A percentile compares a stretch with the other conserved stretches of the same genome.
Conservation (phyloP, 129 eudicot species). For the Saussurea involucrata region DNA sequence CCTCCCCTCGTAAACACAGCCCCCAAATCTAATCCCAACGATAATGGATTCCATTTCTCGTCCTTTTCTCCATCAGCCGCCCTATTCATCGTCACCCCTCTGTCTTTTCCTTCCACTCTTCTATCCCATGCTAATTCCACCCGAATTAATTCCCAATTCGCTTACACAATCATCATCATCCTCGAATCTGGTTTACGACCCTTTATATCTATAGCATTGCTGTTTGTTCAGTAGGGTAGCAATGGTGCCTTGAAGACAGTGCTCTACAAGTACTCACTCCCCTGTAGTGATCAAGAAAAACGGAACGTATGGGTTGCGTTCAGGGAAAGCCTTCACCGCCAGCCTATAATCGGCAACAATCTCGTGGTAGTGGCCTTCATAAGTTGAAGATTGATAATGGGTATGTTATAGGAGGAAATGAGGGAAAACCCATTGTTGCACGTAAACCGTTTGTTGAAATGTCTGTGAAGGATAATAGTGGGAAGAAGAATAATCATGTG, state of each 20-base stretch:
- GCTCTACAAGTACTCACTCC: background rate
- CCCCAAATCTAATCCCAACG: constrained; percentile 28
- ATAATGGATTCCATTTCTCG: constrained; percentile 30
- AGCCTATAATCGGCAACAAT: constrained; percentile 11
- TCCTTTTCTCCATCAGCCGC: constrained; percentile 31
- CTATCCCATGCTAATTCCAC: background rate
- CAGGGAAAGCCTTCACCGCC: constrained; percentile 40
- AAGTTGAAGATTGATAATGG: constrained; percentile 47
- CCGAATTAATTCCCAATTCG: background rate
- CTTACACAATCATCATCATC: background rate
- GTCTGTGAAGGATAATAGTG: constrained; percentile 11
- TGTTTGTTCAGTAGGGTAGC: background rate
- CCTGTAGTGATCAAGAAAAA: background rate
- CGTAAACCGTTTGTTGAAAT: constrained; percentile 26
- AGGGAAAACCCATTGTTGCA: constrained; percentile 15
- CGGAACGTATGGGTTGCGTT: constrained; percentile 58
- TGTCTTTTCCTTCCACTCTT: constrained; percentile 18
- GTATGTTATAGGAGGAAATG: constrained; percentile 35
- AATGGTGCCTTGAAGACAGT: background rate
- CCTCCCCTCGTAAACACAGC: constrained; percentile 33
- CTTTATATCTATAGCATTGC: background rate
- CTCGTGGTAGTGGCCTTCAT: constrained; percentile 28
- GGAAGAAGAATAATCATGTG: constrained; percentile 6
- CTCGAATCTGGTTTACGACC: background rate
- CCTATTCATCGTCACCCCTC: constrained; percentile 18